A percentile compares a stretch with the other conserved stretches of the same genome.
Conservation (phyloP, 495 filamentous ascomycete genomes). For the Penicillium arizonense region DNA sequence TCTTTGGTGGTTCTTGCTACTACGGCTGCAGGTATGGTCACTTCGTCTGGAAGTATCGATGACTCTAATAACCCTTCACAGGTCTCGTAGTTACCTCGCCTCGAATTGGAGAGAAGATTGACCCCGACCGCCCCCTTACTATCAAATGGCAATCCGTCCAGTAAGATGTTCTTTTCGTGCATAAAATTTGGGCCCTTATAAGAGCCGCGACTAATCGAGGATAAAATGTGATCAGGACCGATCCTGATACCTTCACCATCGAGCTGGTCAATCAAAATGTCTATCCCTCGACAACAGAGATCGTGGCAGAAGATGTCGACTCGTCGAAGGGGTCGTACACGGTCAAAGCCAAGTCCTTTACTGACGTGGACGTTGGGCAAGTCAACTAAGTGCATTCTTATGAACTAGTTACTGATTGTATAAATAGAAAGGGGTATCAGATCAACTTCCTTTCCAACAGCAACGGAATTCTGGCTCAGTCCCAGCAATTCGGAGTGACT, state of each 20-base stretch:
- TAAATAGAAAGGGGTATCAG: constrained; percentile 29
- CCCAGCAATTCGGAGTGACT: constrained; percentile 32
- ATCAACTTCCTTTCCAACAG: constrained; percentile 31
- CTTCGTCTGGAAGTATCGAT: too few species aligned
- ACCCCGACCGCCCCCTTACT: constrained; percentile 22
- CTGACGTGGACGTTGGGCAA: constrained; percentile 25
- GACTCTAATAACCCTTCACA: constrained; percentile 1
- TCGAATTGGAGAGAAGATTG: constrained; percentile 19
- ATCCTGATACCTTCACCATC: constrained; percentile 33
- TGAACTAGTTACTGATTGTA: background rate
- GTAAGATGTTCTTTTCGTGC: constrained; percentile 10
- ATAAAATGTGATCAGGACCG: constrained; percentile 21
- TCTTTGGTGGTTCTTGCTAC: constrained; percentile 18
- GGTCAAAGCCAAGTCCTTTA: constrained; percentile 21
- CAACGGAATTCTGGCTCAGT: constrained; percentile 35
- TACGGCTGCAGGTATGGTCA: constrained; percentile 18
- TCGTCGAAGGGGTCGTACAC: constrained; percentile 28
- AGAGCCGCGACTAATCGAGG: background rate
- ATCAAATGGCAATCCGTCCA: constrained; percentile 31
- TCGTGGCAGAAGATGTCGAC: constrained; percentile 33
- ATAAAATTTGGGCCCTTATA: background rate
- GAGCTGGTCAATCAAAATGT: constrained; percentile 35
- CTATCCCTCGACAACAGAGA: constrained; percentile 37
- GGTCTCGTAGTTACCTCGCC: constrained; percentile 28
- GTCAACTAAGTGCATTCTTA: background rate